phyloP scores from a whole-genome alignment of 495 filamentous ascomycete genomes.

The Thozetella sp. region DNA sequence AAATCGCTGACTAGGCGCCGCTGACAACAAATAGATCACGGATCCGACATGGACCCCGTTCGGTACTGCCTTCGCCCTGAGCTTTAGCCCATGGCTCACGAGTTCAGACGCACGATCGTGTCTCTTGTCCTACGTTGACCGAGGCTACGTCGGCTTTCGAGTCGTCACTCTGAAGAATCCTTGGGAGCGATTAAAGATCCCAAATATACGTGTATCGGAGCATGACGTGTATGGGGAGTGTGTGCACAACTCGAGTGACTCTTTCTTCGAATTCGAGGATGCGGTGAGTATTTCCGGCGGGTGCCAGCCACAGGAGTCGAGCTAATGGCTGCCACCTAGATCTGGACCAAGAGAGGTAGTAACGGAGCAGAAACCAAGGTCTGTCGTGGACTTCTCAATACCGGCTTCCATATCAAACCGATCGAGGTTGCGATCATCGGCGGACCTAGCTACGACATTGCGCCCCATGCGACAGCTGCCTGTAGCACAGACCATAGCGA shows the following conservation, averaged over 20 bases:
- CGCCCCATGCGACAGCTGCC: slow-evolving; percentile 26
- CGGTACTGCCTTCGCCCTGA: slow-evolving; percentile 45
- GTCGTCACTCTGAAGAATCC: slow-evolving; percentile 27
- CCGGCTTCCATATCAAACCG: slow-evolving; percentile 31
- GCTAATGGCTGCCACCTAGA: slow-evolving; percentile 26
- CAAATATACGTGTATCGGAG: slow-evolving; percentile 22
- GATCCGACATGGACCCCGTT: slow-evolving; percentile 40
- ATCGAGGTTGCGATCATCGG: slow-evolving; percentile 37
- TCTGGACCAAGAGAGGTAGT: slow-evolving; percentile 28
- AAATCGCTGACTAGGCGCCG: background rate
- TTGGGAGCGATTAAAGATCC: slow-evolving; percentile 19
- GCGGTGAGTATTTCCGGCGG: slow-evolving; percentile 21
- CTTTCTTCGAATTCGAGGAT: slow-evolving; percentile 49
- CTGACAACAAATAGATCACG: slow-evolving; percentile 10
- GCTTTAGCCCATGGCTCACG: slow-evolving; percentile 42
- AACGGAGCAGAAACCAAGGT: slow-evolving; percentile 14
- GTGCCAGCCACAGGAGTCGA: background rate
- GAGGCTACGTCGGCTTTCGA: slow-evolving; percentile 47
- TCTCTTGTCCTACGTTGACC: slow-evolving; percentile 38
- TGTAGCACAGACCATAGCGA: slow-evolving; percentile 39
- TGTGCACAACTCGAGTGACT: slow-evolving; percentile 39
- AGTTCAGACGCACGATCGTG: slow-evolving; percentile 23
- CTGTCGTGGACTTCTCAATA: slow-evolving; percentile 43
- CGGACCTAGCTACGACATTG: background rate
- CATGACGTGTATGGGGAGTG: slow-evolving; percentile 37